Evolutionary conservation across 345 rosid species (phyloP).

Genomic region (Lenwebbia sp.): DNA sequence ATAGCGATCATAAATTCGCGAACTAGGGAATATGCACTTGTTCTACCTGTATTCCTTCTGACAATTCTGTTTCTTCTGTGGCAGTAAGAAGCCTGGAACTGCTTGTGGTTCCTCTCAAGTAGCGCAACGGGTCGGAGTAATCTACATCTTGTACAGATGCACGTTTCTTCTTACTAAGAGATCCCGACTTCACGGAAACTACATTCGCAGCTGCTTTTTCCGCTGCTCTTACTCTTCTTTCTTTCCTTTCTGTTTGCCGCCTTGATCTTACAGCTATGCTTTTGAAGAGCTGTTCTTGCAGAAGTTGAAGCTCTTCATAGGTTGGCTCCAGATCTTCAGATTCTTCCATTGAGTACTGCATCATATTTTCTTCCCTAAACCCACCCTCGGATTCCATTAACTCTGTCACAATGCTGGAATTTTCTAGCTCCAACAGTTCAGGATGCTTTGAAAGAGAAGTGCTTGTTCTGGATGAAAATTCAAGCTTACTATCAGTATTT

Average conservation of each 20-base stretch:
- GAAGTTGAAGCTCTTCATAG: slow-evolving; percentile 37
- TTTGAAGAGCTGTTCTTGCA: slow-evolving; percentile 42
- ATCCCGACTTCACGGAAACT: slow-evolving; percentile 37
- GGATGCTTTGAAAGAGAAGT: slow-evolving; percentile 28
- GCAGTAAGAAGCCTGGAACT: slow-evolving; percentile 70
- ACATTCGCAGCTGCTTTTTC: slow-evolving; percentile 50
- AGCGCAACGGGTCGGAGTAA: slow-evolving; percentile 73
- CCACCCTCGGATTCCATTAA: slow-evolving; percentile 22
- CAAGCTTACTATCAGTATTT: slow-evolving; percentile 9
- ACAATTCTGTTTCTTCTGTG: slow-evolving; percentile 65
- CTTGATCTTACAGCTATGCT: slow-evolving; percentile 60
- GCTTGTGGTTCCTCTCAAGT: slow-evolving; percentile 60
- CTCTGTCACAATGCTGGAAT: slow-evolving; percentile 46
- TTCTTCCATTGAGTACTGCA: slow-evolving; percentile 17
- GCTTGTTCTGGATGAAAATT: slow-evolving; percentile 12
- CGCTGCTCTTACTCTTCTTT: slow-evolving; percentile 54
- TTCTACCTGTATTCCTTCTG: slow-evolving; percentile 87
- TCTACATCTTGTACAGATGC: slow-evolving; percentile 44
- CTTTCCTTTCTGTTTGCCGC: slow-evolving; percentile 74
- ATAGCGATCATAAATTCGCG: not conserved
- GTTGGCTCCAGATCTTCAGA: slow-evolving; percentile 39
- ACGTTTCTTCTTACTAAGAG: slow-evolving; percentile 51
- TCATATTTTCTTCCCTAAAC: slow-evolving; percentile 12
- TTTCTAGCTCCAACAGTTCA: slow-evolving; percentile 43
- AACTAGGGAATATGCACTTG: not conserved